Conservation (phyloP, 805 yeast genomes). For the Yarrowia hollandica region DNA sequence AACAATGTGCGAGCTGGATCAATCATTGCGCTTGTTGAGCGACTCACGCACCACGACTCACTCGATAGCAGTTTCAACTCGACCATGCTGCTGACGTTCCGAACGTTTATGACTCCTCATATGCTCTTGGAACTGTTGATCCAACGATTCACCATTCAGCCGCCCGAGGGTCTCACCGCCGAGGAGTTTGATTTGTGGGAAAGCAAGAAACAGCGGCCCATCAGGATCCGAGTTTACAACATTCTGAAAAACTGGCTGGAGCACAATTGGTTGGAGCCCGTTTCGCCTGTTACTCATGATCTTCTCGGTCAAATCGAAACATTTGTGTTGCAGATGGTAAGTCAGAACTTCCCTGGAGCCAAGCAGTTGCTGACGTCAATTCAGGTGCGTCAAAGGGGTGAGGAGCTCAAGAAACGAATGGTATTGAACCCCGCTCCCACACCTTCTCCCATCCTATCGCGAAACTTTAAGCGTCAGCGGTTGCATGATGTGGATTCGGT, state of each 20-base stretch:
- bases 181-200: conserved; percentile 81
- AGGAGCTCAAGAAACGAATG: conserved; percentile 34
- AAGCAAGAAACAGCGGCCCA: conserved; percentile 65
- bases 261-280: conserved; percentile 61
- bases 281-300: conserved; percentile 28
- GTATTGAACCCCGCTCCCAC: conserved; percentile 30
- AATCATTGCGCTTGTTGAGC: conserved; percentile 71
- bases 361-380: conserved; percentile 46
- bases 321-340: conserved; percentile 46
- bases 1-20: conserved; percentile 85
- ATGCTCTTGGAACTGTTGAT: conserved; percentile 62
- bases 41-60: conserved; percentile 69
- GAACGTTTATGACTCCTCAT: conserved; percentile 67
- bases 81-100: conserved; percentile 71
- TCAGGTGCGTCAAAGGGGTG: conserved; percentile 41
- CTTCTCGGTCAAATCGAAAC: conserved; percentile 43
- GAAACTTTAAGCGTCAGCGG: conserved; percentile 44
- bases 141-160: conserved; percentile 64
- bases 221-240: conserved; percentile 63
- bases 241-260: conserved; percentile 66
- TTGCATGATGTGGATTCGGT: conserved; percentile 67
- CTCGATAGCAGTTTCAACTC: conserved; percentile 63
- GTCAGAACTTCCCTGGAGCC: conserved; percentile 49
- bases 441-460: conserved; percentile 37
- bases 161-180: conserved; percentile 84